Evolutionary conservation across 2,329 filamentous ascomycete genomes (phyloP), one percentile per base, ranked within the genome.

Genomic region (Penicillium olsonii): DNA sequence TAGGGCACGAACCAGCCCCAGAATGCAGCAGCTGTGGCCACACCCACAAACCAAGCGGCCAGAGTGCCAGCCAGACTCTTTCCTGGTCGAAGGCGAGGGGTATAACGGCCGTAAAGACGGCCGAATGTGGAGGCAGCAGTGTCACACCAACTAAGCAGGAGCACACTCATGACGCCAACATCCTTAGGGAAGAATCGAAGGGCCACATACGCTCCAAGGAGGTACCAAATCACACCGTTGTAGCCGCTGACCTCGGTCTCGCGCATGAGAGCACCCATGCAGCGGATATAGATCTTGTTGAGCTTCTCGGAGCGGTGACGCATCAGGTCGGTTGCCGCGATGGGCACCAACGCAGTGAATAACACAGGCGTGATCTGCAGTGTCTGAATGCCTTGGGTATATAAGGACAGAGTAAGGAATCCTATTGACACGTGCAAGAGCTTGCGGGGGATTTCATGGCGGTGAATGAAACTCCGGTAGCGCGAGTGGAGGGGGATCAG

Each of bases 221-320:
- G 83, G 72, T 97, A 99, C 78, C 89, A 96, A 59, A 99, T 95
- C 60, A 97, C 92, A 44, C 94, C 94, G 68, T 99, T 99, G 80
- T 90, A 99, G 43, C 91, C 90, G 40, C 86, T 81, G 60, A 92
- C 95, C 74, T 99, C 94, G 57, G 88, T 94, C 76, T 99, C 94
- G 46, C 94, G 88, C 94, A 99, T 99, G 61, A 99, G 79, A 0
- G 92, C 90, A 39, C 94, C 94, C 12, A 97, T 75, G 31, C 83
- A 80, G 48, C 82, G 84, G 62, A 97, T 92, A 71, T 97, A 99
- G 48, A 96, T 68, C 31, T 86, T 81, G 70, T 99, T 99, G 65
- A 99, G 82, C 1, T 84, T 80, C 52, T 87, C 83, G 62, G 85
- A 94, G 60, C 84, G 84, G 72, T 96, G 92, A 44, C 94, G 88